Evolutionary conservation across 2,329 filamentous ascomycete genomes (phyloP).

Genomic region (Hypoxylon sp.): DNA sequence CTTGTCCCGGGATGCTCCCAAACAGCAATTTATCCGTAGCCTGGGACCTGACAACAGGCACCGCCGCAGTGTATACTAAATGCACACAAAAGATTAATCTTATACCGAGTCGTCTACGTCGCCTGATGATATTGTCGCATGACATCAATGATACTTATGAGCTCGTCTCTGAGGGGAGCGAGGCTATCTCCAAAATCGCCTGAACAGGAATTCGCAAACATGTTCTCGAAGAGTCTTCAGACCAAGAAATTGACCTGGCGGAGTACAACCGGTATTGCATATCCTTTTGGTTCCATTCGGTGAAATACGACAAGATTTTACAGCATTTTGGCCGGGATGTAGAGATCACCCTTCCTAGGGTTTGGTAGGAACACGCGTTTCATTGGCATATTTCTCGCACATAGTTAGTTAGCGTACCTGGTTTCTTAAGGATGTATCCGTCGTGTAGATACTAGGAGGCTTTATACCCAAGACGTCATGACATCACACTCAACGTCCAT

Average conservation of each 20-base stretch:
- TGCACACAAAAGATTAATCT: not conserved
- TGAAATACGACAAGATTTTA: not conserved
- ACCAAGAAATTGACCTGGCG: not conserved
- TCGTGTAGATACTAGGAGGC: too few species aligned
- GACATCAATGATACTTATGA: conserved; percentile 4
- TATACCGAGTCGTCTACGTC: not conserved
- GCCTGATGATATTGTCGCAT: conserved; percentile 12
- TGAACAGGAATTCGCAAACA: not conserved
- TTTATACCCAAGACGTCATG: not conserved
- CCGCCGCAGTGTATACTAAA: not conserved
- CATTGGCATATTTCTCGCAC: not conserved
- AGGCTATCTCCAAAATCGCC: not conserved
- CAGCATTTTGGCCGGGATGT: too few species aligned
- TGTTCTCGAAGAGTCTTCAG: not conserved
- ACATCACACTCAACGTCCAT: not conserved
- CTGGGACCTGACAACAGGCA: conserved; percentile 8
- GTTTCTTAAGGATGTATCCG: not conserved
- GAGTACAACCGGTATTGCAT: not conserved
- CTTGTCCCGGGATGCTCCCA: conserved; percentile 33
- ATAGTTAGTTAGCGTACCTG: not conserved
- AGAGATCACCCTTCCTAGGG: not conserved
- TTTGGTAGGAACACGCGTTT: not conserved
- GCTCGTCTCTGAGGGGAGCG: not conserved
- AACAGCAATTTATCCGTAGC: conserved; percentile 35
- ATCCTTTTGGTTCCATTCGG: not conserved